Percentiles rank a stretch among this genome's conserved stretches.
Conservation (phyloP, 1,139 yeast species). For the Yamadazyma blattariae region DNA sequence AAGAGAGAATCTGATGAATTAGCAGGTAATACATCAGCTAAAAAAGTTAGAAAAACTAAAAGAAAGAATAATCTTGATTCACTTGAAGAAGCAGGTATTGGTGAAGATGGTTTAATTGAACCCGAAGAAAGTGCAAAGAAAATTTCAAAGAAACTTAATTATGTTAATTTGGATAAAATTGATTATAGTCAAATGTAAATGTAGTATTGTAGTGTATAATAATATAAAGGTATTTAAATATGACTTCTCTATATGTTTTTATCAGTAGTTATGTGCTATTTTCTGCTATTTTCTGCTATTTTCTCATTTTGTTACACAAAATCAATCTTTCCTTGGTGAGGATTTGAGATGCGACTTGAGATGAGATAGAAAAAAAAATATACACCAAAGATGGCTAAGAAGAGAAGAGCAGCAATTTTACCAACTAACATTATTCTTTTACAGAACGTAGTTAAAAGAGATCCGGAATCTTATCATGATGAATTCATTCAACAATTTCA, state of each 20-base stretch:
- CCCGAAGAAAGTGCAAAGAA: conserved; percentile 75
- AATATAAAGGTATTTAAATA: no score
- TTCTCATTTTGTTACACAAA: no score
- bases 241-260: no score
- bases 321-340: no score
- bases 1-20: conserved; percentile 84
- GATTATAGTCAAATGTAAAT: conserved; percentile 12
- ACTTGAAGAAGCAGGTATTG: conserved; percentile 34
- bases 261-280: no score
- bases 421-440: conserved; percentile 89
- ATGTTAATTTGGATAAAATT: conserved; percentile 60
- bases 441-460: conserved; percentile 90
- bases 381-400: conserved; percentile 61
- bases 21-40: conserved; percentile 66
- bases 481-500: conserved; percentile 90
- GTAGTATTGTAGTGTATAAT: neutral
- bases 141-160: conserved; percentile 83
- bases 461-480: conserved; percentile 90
- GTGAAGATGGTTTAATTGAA: conserved; percentile 40
- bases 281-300: no score
- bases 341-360: no score
- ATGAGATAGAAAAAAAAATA: conserved; percentile 2
- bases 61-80: conserved; percentile 15
- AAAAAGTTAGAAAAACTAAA: conserved; percentile 37
- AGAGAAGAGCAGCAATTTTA: conserved; percentile 85